Evolutionary conservation across 257 asterid genomes (phyloP), one percentile per base, ranked within the genome.

Genomic region (Osmanthus fragrans): DNA sequence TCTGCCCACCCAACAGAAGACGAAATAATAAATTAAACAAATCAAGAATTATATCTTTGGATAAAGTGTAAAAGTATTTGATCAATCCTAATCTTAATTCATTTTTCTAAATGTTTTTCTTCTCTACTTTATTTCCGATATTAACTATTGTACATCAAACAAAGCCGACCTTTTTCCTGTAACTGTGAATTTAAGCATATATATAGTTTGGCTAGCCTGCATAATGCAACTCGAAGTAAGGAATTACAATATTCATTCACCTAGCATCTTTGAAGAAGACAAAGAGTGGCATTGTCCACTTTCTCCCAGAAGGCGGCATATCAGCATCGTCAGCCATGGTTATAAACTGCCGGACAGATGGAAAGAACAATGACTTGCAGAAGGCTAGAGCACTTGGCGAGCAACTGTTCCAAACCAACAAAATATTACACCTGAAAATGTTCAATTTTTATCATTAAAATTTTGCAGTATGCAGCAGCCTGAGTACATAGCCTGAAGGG

Each of bases 191-290:
- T 13, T 13, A 3, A 13, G 19, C 54, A 45, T 39, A 39, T 9
- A 8, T 39, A 39, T 39, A 39, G 15, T 39, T 45, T 45, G 51
- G 51, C 18, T 45, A 45, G 51, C 51, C 51, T 3, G 19, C 16
- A 13, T 45, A 13, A 42, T 45, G 5, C 19, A 7, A 7, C 3
- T 2, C 1, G 8, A 54, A n/a, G 34, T 67, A 58, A 15, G 40
- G 47, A 21, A 49, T 30, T 4, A 18, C 2, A 51, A 0, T 19
- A 51, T 51, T 51, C 23, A 51, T 51, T 60, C 82, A 91, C 98
- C 94, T 84, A 58, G 77, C 82, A 79, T 93, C 95, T 54, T 85
- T 72, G 81, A 95, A 87, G 89, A 95, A 86, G 60, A 91, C 98
- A 3, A 83, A 82, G 79, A 93, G 56, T 2, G 98, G 99, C 40